These are phyloP conservation scores for Phialocephala sp. DNA, from an alignment of 2,329 filamentous ascomycete genomes.

Conservation along the genomic window DNA sequence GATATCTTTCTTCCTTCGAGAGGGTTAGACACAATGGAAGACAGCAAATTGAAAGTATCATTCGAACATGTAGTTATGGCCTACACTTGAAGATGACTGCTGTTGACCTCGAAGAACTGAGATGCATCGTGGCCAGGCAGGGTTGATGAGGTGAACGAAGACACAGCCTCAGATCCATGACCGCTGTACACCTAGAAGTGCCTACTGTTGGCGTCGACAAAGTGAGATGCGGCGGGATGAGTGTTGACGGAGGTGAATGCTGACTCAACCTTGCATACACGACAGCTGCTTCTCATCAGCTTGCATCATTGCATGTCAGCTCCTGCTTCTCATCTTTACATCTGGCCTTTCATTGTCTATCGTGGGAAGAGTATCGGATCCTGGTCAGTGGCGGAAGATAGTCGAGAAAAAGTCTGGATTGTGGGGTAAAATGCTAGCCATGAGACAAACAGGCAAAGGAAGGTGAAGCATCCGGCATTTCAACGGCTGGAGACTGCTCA, in stretches of 20 bases:
- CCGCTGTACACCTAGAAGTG: no score
- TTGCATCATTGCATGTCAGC: neutral
- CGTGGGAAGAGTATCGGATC: neutral
- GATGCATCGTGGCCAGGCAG: no score
- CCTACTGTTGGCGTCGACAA: no score
- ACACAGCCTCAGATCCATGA: no score
- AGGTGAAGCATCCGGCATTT: slow-evolving; percentile 18
- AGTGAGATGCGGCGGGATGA: neutral
- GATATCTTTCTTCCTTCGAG: no score
- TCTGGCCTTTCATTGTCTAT: neutral
- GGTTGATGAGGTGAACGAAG: no score
- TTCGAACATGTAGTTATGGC: no score
- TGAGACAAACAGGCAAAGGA: slow-evolving; percentile 9
- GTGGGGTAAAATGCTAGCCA: slow-evolving; percentile 10
- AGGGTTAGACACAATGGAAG: no score
- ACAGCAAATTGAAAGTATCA: no score
- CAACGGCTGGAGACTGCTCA: neutral
- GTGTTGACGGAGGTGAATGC: neutral
- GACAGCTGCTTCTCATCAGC: neutral
- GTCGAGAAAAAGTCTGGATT: neutral
- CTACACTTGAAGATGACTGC: no score
- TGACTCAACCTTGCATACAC: neutral
- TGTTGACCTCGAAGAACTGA: no score
- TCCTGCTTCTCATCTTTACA: neutral
- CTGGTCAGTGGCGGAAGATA: slow-evolving; percentile 16